Percentiles rank a stretch among this genome's conserved stretches.
These are phyloP conservation scores for Colletotrichum costaricense DNA, from an alignment of 2,329 filamentous ascomycete genomes.

Conservation along the genomic window DNA sequence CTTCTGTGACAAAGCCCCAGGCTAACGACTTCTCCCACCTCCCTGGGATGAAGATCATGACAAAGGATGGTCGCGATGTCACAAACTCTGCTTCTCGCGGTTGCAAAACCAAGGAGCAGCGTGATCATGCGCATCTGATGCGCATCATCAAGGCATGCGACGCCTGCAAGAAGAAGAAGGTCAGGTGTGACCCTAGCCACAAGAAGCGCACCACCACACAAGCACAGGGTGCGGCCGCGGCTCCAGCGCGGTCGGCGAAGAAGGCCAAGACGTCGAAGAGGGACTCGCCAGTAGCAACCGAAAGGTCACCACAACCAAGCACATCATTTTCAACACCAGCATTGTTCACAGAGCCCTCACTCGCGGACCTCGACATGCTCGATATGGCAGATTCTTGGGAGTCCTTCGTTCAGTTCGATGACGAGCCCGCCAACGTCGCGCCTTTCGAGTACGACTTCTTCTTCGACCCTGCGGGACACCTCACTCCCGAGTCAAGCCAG, in stretches of 20 bases:
- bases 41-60: constrained; percentile 76
- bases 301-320: neutral
- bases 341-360: constrained; percentile 37
- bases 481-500: constrained; percentile 50
- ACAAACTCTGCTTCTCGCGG: constrained; percentile 72
- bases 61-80: constrained; percentile 71
- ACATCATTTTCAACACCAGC: constrained; percentile 8
- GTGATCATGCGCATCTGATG: constrained; percentile 75
- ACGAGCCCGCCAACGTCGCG: constrained; percentile 46
- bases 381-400: constrained; percentile 51
- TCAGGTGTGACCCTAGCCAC: constrained; percentile 70
- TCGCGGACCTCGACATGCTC: constrained; percentile 35
- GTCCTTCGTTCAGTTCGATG: constrained; percentile 59
- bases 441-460: constrained; percentile 59
- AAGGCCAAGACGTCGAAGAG: constrained; percentile 50
- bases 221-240: constrained; percentile 40
- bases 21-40: constrained; percentile 61
- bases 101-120: constrained; percentile 75
- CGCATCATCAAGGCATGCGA: constrained; percentile 76
- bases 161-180: constrained; percentile 71
- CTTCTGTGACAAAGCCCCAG: constrained; percentile 35
- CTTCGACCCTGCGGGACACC: constrained; percentile 53
- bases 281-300: constrained; percentile 21
- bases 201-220: constrained; percentile 57
- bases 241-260: constrained; percentile 51